Base-by-base conservation (phyloP, 805 yeast species). In the Osmozyma mogii region DNA sequence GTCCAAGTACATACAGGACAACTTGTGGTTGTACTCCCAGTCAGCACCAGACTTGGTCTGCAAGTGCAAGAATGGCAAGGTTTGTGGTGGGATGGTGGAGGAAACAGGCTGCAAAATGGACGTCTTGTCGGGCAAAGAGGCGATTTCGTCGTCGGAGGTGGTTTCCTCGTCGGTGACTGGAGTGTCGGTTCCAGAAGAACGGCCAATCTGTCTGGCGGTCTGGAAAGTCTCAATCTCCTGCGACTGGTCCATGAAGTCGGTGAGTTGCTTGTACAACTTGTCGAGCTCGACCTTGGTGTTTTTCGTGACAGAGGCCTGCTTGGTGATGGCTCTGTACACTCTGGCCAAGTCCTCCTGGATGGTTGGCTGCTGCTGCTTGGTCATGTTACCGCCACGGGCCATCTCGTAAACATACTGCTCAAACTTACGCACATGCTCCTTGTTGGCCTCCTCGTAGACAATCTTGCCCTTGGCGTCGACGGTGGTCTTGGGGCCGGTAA, bases 401-500 rank as follows among this genome's bases (percentile, higher is more conserved):
- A 92, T 88, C 60, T 84, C 95, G 53, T 77, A 73, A 43, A 92
- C 96, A 56, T 92, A 92, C 56, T 88, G 89, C 64, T 92, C 96
- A 41, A 92, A 72, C 58, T 92, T 92, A 62, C 96, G 79, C 40
- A 88, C 94, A 38, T 89, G 75, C 28, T 88, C 84, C 61, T 95
- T 83, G 54, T 84, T 78, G 38, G 71, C 80, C 66, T 92, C 98
- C 37, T 75, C 68, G 61, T 85, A 92, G 36, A 67, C 70, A 50
- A 92, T 74, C 53, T 78, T 83, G 60, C 98, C 98, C 65, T 80
- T 84, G 41, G 76, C 71, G 49, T 84, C 94, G 45, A 92, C 81
- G 24, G 74, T 68, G 25, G 97, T 89, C 58, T 83, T 78, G 47
- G 98, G 98, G 44, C 94, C 96, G 31, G 95, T 84, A 56, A 96